phyloP scores from a whole-genome alignment of 2,329 filamentous ascomycete species.

The Fusarium succisae region DNA sequence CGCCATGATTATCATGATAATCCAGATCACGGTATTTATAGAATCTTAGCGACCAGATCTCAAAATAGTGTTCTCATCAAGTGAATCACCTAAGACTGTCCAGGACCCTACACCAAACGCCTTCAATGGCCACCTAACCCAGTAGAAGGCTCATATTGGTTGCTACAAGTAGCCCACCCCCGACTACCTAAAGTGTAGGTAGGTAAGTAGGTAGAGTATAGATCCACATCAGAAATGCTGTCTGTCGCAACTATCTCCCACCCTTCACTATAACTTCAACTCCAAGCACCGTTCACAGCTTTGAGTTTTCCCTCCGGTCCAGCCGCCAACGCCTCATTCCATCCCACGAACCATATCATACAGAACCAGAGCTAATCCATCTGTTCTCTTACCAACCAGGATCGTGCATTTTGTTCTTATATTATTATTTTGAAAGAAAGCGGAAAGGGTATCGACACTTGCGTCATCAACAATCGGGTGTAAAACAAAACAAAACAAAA shows the following conservation, averaged over 20 bases:
- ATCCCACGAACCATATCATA: conserved; percentile 27
- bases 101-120: not conserved
- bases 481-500: conserved; percentile 9
- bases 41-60: not conserved
- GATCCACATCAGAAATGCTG: conserved; percentile 15
- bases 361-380: conserved; percentile 25
- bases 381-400: conserved; percentile 27
- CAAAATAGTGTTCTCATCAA: not conserved
- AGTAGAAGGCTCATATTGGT: not conserved
- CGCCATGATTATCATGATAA: not conserved
- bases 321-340: conserved; percentile 35
- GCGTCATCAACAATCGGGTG: conserved; percentile 22
- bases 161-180: conserved; percentile 6
- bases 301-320: conserved; percentile 15
- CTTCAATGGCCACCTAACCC: not conserved
- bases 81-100: not conserved
- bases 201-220: conserved; percentile 10
- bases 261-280: not conserved
- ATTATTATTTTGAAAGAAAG: conserved; percentile 23
- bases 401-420: conserved; percentile 13
- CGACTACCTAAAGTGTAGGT: conserved; percentile 1
- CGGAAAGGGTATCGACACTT: conserved; percentile 40
- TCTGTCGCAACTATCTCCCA: not conserved
- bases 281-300: conserved; percentile 8
- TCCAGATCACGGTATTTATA: not conserved